Base-by-base conservation (phyloP, 2,329 filamentous ascomycete genomes). In the Phoma sp. region DNA sequence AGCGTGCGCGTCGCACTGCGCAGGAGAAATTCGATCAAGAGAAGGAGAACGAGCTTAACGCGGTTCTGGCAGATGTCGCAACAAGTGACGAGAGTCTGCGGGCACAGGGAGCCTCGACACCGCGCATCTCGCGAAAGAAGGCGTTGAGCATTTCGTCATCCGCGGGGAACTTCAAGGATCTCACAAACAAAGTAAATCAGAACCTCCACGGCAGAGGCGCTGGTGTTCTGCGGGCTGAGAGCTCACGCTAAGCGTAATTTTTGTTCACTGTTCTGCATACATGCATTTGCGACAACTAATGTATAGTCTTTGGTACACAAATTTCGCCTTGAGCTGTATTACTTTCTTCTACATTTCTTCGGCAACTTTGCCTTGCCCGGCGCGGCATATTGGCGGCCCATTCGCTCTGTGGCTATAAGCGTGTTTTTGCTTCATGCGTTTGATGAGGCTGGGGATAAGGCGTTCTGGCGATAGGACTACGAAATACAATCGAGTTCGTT, bases 11-110 rank as follows among this genome's bases (percentile, higher is more conserved):
- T 27, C 75, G 80, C 18, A 77, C 79, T 2, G 85, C 84, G 3
- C 82, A 87, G 67, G 82, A 80, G 61, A 82, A 83, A 61, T 60
- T 85, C 4, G 82, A 86, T 36, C 73, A 78, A 18, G 82, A 84
- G 39, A 69, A 71, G 7, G 69, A 73, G 69, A 60, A 67, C 57
- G 62, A 65, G 39, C 55, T 57, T 13, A 58, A 54, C 8, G 52
- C 54, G 27, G 41, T 55, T 9, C 41, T 65, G 29, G 50, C 58
- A 25, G 59, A 59, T 3, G 54, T 46, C 32, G 56, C 61, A 8
- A 59, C 67, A 29, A 48, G 52, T 29, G 71, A 72, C 23, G 68
- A 70, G 37, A 66, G 44, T 10, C 40, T 61, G 18, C 59, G 65
- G 22, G 57, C 66, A 35, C 68, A 70, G 52, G 62, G 63, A n/a